Percentiles rank a stretch among this genome's conserved stretches.
phyloP scores from a whole-genome alignment of 1,284 basidiomycete species.

The Pholiota adiposa region DNA sequence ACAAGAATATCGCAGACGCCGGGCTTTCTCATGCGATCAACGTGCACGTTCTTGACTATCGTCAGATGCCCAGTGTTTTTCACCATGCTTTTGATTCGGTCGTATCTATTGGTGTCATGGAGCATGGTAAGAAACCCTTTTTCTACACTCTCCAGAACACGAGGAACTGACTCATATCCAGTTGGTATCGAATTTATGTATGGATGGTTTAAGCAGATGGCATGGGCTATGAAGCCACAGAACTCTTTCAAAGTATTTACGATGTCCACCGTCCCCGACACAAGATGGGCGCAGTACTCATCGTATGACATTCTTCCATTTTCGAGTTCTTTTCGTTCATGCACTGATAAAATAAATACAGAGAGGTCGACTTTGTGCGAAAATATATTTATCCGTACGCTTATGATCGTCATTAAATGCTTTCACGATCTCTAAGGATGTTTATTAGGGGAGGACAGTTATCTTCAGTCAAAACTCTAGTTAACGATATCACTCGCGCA shows the following conservation, averaged over 20 bases:
- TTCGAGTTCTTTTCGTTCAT: neutral
- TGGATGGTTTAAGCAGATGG: constrained; percentile 14
- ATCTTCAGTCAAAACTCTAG: constrained; percentile 12
- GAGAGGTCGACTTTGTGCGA: constrained; percentile 13
- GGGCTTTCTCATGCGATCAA: constrained; percentile 11
- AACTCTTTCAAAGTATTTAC: constrained; percentile 16
- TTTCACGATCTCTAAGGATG: neutral
- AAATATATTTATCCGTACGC: constrained; percentile 15
- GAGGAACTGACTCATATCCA: neutral
- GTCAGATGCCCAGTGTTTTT: constrained; percentile 12
- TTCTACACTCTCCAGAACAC: neutral
- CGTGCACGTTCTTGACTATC: constrained; percentile 17
- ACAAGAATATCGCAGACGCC: constrained; percentile 11
- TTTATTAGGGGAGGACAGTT: constrained; percentile 9
- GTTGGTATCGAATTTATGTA: constrained; percentile 15
- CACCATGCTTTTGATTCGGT: constrained; percentile 16
- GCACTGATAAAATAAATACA: neutral
- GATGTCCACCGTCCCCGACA: constrained; percentile 15
- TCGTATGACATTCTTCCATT: neutral
- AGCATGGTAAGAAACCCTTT: constrained; percentile 9
- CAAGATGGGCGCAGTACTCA: constrained; percentile 9
- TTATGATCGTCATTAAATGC: neutral
- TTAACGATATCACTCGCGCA: constrained; percentile 6
- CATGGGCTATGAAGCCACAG: constrained; percentile 15
- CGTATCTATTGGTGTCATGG: constrained; percentile 14